These are phyloP conservation scores for Aspergillus nomiae DNA, from an alignment of 2,329 filamentous ascomycete genomes.

Conservation along the genomic window DNA sequence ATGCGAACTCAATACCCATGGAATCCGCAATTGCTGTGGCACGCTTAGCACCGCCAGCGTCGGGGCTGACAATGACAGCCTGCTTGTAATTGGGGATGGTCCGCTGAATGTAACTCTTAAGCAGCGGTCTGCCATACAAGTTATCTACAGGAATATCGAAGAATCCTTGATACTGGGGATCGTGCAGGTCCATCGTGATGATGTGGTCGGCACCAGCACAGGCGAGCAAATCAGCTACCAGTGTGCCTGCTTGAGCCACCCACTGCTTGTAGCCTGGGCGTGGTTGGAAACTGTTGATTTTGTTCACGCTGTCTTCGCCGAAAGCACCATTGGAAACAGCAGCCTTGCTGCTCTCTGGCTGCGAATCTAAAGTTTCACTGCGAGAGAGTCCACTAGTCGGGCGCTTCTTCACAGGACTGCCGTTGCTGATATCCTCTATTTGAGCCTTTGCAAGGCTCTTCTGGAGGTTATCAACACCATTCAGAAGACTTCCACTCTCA, in stretches of 20 bases:
- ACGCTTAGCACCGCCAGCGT: constrained; percentile 94
- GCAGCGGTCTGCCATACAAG: constrained; percentile 67
- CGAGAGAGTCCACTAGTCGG: constrained; percentile 44
- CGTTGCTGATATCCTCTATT: constrained; percentile 54
- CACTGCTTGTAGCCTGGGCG: constrained; percentile 97
- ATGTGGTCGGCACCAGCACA: constrained; percentile 95
- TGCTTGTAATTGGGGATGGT: constrained; percentile 82
- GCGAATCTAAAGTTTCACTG: constrained; percentile 41
- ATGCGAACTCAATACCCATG: constrained; percentile 89
- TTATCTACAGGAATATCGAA: constrained; percentile 99
- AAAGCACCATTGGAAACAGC: constrained; percentile 53
- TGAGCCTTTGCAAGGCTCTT: constrained; percentile 72
- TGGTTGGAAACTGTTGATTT: constrained; percentile 68
- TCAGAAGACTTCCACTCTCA: constrained; percentile 66
- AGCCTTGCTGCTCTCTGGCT: constrained; percentile 30
- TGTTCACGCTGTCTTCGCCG: constrained; percentile 58
- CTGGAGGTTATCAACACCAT: constrained; percentile 70
- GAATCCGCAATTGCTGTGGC: constrained; percentile 94
- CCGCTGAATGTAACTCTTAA: constrained; percentile 71
- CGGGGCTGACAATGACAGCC: constrained; percentile 90
- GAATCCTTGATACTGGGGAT: constrained; percentile 97
- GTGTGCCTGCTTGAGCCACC: constrained; percentile 94
- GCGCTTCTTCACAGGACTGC: constrained; percentile 47
- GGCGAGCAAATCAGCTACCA: constrained; percentile 90
- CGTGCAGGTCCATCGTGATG: constrained; percentile 96